Percentiles rank a stretch among this genome's conserved stretches.
Conservation (phyloP, 176 grass and related monocot species). For the Thinopyrum elongatum region DNA sequence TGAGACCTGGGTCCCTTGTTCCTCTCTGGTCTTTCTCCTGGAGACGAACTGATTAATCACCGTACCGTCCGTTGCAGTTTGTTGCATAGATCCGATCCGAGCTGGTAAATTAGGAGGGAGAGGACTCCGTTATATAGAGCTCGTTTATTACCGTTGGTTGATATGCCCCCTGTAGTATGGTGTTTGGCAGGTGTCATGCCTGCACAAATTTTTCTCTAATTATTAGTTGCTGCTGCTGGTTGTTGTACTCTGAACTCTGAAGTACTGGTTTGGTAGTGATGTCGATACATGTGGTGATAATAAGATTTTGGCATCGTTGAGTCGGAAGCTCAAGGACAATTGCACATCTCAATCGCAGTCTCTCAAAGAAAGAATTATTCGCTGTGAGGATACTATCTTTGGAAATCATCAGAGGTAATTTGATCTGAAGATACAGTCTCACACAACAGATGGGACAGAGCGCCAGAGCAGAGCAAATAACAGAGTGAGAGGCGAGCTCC, state of each 20-base stretch:
- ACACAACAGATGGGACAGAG: too few relatives aligned
- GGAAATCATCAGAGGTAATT: too few relatives aligned
- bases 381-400: too few relatives aligned
- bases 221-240: not conserved
- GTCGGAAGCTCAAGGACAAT: not conserved
- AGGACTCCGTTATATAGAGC: conserved; percentile 41
- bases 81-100: conserved; percentile 32
- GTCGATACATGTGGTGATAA: conserved; percentile 21
- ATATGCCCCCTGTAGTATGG: not conserved
- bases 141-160: not conserved
- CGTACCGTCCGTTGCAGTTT: conserved; percentile 11
- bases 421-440: too few relatives aligned
- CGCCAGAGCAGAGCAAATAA: too few relatives aligned
- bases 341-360: too few relatives aligned
- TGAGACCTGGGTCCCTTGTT: not conserved
- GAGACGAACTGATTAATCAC: conserved; percentile 25
- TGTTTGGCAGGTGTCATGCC: conserved; percentile 25
- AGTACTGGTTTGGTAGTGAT: not conserved
- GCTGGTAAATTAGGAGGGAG: conserved; percentile 37
- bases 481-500: too few relatives aligned
- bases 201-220: conserved; percentile 25
- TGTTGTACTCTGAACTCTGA: not conserved
- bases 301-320: conserved; percentile 21
- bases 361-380: too few relatives aligned
- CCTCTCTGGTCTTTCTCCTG: not conserved